Evolutionary conservation across 148 eudicot genomes (phyloP), one percentile per base, ranked within the genome.

Genomic region (Drosera capensis): DNA sequence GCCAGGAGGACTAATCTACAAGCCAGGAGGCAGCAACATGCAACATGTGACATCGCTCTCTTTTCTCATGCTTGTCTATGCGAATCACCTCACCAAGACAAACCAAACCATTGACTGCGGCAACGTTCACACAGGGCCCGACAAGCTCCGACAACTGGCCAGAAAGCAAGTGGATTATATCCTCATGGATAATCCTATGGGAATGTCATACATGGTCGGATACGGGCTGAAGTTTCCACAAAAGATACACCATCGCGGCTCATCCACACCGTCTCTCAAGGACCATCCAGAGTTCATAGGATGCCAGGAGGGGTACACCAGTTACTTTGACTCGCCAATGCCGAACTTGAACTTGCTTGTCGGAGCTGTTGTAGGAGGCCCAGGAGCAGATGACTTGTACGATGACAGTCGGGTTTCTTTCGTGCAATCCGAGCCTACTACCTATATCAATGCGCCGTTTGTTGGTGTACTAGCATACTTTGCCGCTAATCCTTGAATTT

Each of bases 291-390:
- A 66, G 36, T 37, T 43, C 26, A 73, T 90, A 14, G 75, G 57
- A 4, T 90, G 97, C 37, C 78, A 84, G 30, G 93, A 90, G 11
- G 97, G 97, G 20, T 44, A n/a, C n/a, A n/a, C 82, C 14, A 6
- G 37, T 25, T 90, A 84, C 48, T 90, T 55, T 45, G 80, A 80
- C 76, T 67, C 76, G 0, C 29, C 95, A 1, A 50, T 31, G 22
- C 95, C 93, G 23, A 84, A 90, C 57, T 80, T 76, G 9, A 90
- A 90, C 42, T 57, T 69, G 12, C 59, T 71, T 13, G 71, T 78
- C 1, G 97, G 97, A 29, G 97, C 97, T 0, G 41, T 90, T 2
- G 95, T 90, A 5, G 97, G 97, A 7, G 97, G 97, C 18, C 97
- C 97, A 0, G 87, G 82, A 2, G 59, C 64, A 25, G 92, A 90